A percentile compares a stretch with the other conserved stretches of the same genome.
phyloP scores from a whole-genome alignment of 1,284 basidiomycete species.

The Ustilago hordei region DNA sequence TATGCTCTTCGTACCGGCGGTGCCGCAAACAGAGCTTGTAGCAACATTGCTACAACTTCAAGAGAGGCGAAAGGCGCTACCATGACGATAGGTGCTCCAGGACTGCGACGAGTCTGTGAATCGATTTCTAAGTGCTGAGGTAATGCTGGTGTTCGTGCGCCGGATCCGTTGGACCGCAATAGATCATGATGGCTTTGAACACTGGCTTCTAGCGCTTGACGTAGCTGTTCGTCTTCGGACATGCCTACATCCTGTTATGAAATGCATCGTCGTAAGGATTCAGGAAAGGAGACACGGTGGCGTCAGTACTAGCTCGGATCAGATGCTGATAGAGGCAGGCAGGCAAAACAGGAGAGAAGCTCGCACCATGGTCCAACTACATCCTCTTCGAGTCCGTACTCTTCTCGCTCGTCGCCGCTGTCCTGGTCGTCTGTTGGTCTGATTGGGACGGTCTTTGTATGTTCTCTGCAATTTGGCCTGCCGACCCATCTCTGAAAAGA shows the following conservation, averaged over 20 bases:
- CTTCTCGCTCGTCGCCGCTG: background rate
- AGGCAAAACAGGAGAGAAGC: conserved; percentile 8
- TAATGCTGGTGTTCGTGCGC: conserved; percentile 36
- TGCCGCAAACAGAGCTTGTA: conserved; percentile 44
- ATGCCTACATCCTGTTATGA: conserved; percentile 27
- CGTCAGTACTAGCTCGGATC: conserved; percentile 5
- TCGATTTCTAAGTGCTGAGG: conserved; percentile 39
- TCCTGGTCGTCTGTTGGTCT: conserved; percentile 4
- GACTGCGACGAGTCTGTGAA: conserved; percentile 20
- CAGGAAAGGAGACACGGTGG: background rate
- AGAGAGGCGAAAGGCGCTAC: conserved; percentile 42
- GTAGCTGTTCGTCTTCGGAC: conserved; percentile 54
- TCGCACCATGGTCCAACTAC: conserved; percentile 32
- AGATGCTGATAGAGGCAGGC: background rate
- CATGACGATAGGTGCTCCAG: conserved; percentile 42
- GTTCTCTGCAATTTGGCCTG: conserved; percentile 6
- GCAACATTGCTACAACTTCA: conserved; percentile 32
- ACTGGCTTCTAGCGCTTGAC: conserved; percentile 51
- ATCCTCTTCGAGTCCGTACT: conserved; percentile 1
- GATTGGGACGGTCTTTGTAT: conserved; percentile 5
- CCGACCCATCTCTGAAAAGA: conserved; percentile 6
- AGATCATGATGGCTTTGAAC: conserved; percentile 49
- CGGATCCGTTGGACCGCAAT: conserved; percentile 25
- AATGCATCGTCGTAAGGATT: background rate
- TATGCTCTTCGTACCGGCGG: conserved; percentile 35